Evolutionary conservation across 306 rosid genomes (phyloP), one percentile per base, ranked within the genome.

Genomic region (Acacia crassicarpa): DNA sequence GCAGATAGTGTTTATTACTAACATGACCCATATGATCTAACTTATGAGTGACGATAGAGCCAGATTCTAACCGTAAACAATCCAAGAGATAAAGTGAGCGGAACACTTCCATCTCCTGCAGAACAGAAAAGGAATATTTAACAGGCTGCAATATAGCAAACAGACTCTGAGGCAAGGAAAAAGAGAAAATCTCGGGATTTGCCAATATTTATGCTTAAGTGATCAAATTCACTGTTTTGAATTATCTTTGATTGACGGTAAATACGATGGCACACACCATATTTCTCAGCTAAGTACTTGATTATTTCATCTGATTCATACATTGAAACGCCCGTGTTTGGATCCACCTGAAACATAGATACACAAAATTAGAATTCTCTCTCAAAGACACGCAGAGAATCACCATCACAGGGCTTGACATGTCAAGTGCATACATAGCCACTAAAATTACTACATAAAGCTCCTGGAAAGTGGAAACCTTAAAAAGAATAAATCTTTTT

Each of bases 301-400:
- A 96, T 93, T 77, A 96, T 96, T 69, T 88, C 97, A 85, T 96
- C 99, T 43, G 99, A 96, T 90, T 96, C 99, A 56, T 96, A 96
- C 99, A 96, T 92, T 4, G 98, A 89, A 84, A 88, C 86, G 12
- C 97, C 94, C 0, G 98, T 96, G 86, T 96, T 96, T 41, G 99
- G 97, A 80, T 96, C 99, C 79, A 96, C 94, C 99, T 96, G 86
- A 81, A 77, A 79, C 74, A 85, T 81, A 67, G 70, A 76, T 67
- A 74, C 72, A 83, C 58, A 74, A 56, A 44, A 68, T 73, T 19
- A 15, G 78, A 81, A 32, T 80, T 73, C 68, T 67, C 67, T 79
- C 72, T 78, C 75, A 48, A 53, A 53, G 30, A 65, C 44, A 77
- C n/a, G n/a, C 27, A 6, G 54, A n/a, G 13, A 35, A 77, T 76